A percentile compares a stretch with the other conserved stretches of the same genome.
Evolutionary conservation across 2,329 filamentous ascomycete genomes (phyloP).

Genomic region (Venturia pyrina): DNA sequence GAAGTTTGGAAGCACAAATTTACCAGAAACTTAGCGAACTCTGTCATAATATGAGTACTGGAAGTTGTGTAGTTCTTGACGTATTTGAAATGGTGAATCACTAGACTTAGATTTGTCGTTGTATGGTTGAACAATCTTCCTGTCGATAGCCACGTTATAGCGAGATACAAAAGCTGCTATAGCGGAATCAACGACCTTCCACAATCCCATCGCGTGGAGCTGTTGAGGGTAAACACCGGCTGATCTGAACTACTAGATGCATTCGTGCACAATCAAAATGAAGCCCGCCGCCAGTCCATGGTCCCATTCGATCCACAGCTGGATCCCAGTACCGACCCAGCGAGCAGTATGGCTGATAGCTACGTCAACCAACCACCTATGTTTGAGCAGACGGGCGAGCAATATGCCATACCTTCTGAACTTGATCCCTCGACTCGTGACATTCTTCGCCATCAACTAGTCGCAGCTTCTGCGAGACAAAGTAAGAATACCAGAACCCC

Average conservation of each 20-base stretch:
- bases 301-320: neutral
- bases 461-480: conserved; percentile 10
- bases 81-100: too few relatives aligned
- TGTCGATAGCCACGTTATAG: too few relatives aligned
- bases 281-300: neutral
- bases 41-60: too few relatives aligned
- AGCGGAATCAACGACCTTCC: too few relatives aligned
- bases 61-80: too few relatives aligned
- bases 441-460: conserved; percentile 5
- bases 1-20: too few relatives aligned
- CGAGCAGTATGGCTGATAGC: neutral
- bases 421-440: conserved; percentile 1
- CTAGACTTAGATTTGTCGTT: too few relatives aligned
- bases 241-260: neutral
- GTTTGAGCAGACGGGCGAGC: neutral
- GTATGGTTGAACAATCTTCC: too few relatives aligned
- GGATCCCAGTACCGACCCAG: neutral
- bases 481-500: neutral
- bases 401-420: neutral
- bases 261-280: neutral
- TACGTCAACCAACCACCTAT: neutral
- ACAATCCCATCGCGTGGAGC: neutral
- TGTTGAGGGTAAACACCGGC: neutral
- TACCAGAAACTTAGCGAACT: too few relatives aligned
- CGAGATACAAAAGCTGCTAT: too few relatives aligned